Evolutionary conservation across 1,139 yeast genomes (phyloP), one percentile per base, ranked within the genome.

Genomic region (Yamadazyma siamensis): DNA sequence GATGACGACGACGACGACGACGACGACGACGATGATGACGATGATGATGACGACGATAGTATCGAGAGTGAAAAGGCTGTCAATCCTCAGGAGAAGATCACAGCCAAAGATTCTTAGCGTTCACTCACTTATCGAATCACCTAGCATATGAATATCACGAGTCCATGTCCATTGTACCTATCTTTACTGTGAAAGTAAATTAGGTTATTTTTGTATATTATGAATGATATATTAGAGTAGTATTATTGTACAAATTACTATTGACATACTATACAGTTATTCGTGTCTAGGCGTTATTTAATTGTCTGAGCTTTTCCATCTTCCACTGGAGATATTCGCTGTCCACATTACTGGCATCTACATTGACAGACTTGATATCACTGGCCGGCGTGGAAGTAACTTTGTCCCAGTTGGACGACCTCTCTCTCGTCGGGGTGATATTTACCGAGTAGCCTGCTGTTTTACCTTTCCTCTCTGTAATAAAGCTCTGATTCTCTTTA

Each of bases 31-130:
- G 68, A 66, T 9, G 72, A 62, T 3, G 71, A 63, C 10, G 68
- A 61, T 9, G 68, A 65, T 8, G 75, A 67, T n/a, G 71, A 65
- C 13, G 72, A 67, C 12, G 72, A 64, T 10, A 69, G 62, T 19
- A 65, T 63, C 13, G 68, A 61, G 6, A 69, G 61, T 16, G 69
- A 58, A 11, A 68, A 58, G 9, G 68, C 62, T 15, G 68, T 61
- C 17, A 63, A 59, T 4, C 67, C 62, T 12, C 65, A 5, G 40
- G 35, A 6, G 41, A 17, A 17, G 20, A 17, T 7, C 10, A 10
- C 23, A 10, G 23, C 29, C 6, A 33, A 32, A n/a, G 19, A 10
- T n/a, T n/a, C n/a, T n/a, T n/a, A n/a, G n/a, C n/a, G n/a, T n/a
- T n/a, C n/a, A n/a, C n/a, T n/a, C n/a, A n/a, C n/a, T n/a, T n/a